Base-by-base conservation (phyloP, 2,329 filamentous ascomycete species). In the Lecanosticta acicola region DNA sequence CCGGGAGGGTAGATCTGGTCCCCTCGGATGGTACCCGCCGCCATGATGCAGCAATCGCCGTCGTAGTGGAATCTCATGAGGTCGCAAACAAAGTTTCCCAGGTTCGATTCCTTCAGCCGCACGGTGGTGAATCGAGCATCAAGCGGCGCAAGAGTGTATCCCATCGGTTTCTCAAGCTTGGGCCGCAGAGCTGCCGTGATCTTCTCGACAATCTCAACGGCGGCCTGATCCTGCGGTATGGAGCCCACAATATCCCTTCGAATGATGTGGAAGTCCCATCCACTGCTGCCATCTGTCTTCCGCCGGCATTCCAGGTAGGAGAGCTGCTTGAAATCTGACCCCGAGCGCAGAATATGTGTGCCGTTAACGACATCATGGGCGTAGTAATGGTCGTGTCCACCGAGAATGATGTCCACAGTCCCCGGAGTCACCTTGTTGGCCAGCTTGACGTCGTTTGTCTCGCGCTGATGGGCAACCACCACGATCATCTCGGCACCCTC, bases 351-450 rank as follows among this genome's bases (percentile, higher is more conserved):
- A 2, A 94, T 79, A 59, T 95, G 89, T 0, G 80, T 86, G 7
- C 83, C 84, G 50, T 90, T 89, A 64, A 93, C 77, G 45, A 89
- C 61, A 44, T 75, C 78, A 67, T 95, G 87, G 13, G 76, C 77
- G 63, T 95, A 95, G 67, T 84, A 93, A 63, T 96, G 90, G 58
- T 95, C 90, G 60, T 95, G 89, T 0, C 89, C 89, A 39, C 89
- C 88, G 0, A 95, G 75, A 36, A 96, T 85, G 29, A 95, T 80
- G 63, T 96, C 90, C 16, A 94, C 81, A 9, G 50, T 50, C 0
- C 85, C 87, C 3, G 79, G 76, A 0, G 85, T 72, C 1, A 75
- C 78, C 52, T 86, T 83, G 49, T 81, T 73, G 0, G 90, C 89
- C 3, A 96, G 72, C 67, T 94, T 94, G 61, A 85, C 81, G 66